Evolutionary conservation across 441 rosid genomes (phyloP).

Genomic region (Eruca vesicaria): DNA sequence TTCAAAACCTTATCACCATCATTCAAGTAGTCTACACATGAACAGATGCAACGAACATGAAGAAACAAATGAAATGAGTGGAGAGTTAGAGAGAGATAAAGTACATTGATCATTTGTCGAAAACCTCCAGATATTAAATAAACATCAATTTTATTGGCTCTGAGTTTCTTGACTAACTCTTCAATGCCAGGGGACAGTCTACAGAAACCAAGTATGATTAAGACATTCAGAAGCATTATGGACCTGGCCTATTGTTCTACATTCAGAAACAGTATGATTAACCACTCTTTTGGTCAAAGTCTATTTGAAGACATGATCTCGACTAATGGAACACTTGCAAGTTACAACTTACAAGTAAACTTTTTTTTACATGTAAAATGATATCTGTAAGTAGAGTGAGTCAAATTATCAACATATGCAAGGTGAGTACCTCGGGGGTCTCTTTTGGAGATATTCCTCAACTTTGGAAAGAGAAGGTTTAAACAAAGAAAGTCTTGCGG

Average conservation of each 20-base stretch:
- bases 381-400: not conserved
- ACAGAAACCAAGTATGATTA: slow-evolving; percentile 24
- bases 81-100: slow-evolving; percentile 12
- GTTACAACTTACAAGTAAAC: not conserved
- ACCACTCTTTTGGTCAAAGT: slow-evolving; percentile 7
- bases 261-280: not conserved
- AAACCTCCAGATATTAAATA: slow-evolving; percentile 96
- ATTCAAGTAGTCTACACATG: slow-evolving; percentile 2
- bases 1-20: slow-evolving; percentile 11
- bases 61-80: slow-evolving; percentile 7
- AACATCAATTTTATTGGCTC: slow-evolving; percentile 59
- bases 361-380: not conserved
- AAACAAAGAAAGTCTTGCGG: slow-evolving; percentile 82
- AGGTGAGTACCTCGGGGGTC: slow-evolving; percentile 69
- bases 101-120: slow-evolving; percentile 96
- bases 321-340: not conserved
- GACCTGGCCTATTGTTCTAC: slow-evolving; percentile 4
- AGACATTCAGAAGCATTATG: slow-evolving; percentile 2
- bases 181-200: slow-evolving; percentile 91
- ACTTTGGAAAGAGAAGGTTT: slow-evolving; percentile 81
- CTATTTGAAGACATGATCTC: slow-evolving; percentile 3
- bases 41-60: not conserved
- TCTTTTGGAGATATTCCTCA: slow-evolving; percentile 70
- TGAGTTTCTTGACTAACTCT: slow-evolving; percentile 77
- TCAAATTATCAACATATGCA: not conserved